Evolutionary conservation across 2,329 filamentous ascomycete species (phyloP), one percentile per base, ranked within the genome.

Genomic region (Aureobasidium vineae): DNA sequence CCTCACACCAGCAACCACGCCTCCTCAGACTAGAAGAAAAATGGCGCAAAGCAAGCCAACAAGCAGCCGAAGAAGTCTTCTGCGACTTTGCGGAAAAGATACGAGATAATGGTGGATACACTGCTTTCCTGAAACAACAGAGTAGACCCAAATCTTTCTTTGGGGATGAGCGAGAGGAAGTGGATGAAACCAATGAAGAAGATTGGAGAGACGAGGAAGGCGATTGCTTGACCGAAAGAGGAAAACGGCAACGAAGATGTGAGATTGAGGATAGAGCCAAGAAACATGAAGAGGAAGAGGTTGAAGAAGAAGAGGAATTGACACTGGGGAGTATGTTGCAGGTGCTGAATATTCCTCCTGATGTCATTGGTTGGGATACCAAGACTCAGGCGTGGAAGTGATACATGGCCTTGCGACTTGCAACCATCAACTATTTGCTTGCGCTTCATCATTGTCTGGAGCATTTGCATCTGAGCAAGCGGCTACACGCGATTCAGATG

Each of bases 301-400:
- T 65, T 74, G 54, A 75, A 71, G 72, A 74, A 13, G 78, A 78
- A 68, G 76, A 87, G 86, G 83, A 82, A 15, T 89, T 90, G 71
- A 89, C 86, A 15, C 88, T 90, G 83, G 86, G 84, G 56, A 86
- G 85, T 82, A 90, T 90, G 88, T 80, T 90, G 19, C 83, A 82
- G 70, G 85, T 82, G 36, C 77, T 90, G 67, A 87, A 88, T 71
- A 84, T 90, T 66, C 86, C 89, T 65, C 75, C 85, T 5, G 77
- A 82, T 57, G 72, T 84, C n/a, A 87, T 90, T 69, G 88, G 87
- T 5, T 90, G 84, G 73, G 86, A 88, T 74, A 80, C 81, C 67
- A 75, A 79, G 15, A 75, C 77, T 63, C 84, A 88, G 73, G 78
- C 79, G 72, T 90, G 88, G 88, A 76, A 47, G 26, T 45, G 33